Percentiles rank a stretch among this genome's conserved stretches.
These are phyloP conservation scores for Fraxinus nigra DNA, from an alignment of 305 asterid genomes.

Conservation along the genomic window DNA sequence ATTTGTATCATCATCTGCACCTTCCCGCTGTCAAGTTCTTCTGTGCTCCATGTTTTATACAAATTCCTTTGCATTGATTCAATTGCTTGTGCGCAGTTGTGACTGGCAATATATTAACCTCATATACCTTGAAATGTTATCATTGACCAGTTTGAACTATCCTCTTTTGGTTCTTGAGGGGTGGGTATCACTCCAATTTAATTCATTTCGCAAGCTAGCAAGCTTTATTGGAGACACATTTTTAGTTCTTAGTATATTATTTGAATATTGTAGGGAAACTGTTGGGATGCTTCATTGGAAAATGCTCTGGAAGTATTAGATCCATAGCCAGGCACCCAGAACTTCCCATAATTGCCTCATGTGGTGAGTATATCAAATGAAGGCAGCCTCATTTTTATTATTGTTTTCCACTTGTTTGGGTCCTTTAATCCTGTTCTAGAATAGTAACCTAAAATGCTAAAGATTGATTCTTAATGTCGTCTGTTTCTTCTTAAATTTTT, in stretches of 20 bases:
- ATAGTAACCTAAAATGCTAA: background rate
- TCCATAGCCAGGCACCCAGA: slow-evolving; percentile 62
- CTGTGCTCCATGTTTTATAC: background rate
- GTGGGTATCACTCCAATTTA: background rate
- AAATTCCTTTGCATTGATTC: background rate
- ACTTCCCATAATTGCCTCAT: slow-evolving; percentile 74
- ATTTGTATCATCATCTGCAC: slow-evolving; percentile 1
- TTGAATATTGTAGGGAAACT: slow-evolving; percentile 57
- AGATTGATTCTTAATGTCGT: background rate
- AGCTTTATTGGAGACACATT: background rate
- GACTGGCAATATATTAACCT: background rate
- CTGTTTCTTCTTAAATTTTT: background rate
- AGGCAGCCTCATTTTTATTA: slow-evolving; percentile 1
- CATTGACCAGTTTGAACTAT: background rate
- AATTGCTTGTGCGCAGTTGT: background rate
- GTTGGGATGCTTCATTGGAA: slow-evolving; percentile 83
- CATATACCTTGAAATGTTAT: background rate
- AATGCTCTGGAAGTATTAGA: slow-evolving; percentile 66
- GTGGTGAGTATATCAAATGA: slow-evolving; percentile 55
- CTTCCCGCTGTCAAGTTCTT: background rate
- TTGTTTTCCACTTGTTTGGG: background rate
- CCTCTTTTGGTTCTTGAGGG: background rate
- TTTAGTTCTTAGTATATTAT: background rate
- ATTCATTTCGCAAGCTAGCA: background rate
- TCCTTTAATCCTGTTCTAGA: background rate